Conservation (phyloP, 345 rosid species). For the Viola odorata region DNA sequence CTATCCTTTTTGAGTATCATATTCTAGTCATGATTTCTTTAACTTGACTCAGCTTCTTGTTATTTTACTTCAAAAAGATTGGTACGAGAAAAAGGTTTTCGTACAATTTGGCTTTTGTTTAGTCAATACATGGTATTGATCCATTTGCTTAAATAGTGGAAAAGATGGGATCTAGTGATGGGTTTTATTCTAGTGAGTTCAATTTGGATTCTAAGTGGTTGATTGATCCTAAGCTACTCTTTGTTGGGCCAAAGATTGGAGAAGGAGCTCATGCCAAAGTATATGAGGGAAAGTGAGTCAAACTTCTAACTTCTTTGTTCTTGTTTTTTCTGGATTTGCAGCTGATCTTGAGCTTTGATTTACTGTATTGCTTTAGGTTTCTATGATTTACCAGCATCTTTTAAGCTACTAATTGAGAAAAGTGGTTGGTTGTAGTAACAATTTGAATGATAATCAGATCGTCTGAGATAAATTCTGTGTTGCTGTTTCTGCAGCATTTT, state of each 20-base stretch:
- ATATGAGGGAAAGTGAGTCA: constrained; percentile 94
- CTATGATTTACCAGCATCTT: neutral
- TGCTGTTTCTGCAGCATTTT: neutral
- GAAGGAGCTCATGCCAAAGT: constrained; percentile 99
- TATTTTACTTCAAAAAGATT: constrained; percentile 19
- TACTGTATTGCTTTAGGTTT: neutral
- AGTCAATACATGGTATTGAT: constrained; percentile 21
- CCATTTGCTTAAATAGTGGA: constrained; percentile 5
- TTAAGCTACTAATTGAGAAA: neutral
- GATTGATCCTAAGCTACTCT: constrained; percentile 81
- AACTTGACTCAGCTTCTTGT: constrained; percentile 13
- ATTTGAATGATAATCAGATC: neutral
- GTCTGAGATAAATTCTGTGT: neutral
- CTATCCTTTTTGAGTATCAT: constrained; percentile 1
- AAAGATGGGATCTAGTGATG: constrained; percentile 81
- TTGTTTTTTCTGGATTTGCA: constrained; percentile 1
- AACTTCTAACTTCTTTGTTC: constrained; percentile 11
- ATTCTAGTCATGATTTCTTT: constrained; percentile 14
- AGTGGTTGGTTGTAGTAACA: neutral
- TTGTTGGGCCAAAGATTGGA: constrained; percentile 96
- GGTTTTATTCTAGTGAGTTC: constrained; percentile 51
- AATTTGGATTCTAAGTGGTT: constrained; percentile 81
- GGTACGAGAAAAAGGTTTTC: neutral
- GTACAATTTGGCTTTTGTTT: constrained; percentile 5
- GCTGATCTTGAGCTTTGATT: constrained; percentile 9